Base-by-base conservation (phyloP, 805 yeast genomes). In the Ogataea philodendri region DNA sequence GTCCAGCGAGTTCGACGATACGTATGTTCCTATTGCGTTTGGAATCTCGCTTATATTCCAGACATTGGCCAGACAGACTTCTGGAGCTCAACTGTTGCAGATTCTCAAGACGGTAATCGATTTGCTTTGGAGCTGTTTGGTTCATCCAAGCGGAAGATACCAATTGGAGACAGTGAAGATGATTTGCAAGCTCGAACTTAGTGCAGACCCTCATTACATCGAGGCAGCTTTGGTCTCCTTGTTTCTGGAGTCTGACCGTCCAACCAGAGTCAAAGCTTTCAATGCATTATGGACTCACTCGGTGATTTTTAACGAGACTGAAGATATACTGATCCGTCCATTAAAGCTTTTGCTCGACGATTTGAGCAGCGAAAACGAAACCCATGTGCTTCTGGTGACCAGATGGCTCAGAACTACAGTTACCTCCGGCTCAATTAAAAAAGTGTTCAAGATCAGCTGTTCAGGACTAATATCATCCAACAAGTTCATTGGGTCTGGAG, bases 201-300 rank as follows among this genome's bases (percentile, higher is more conserved):
- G 69, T 13, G 67, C 73, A 16, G 75, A 76, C 9, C 51, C 70
- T 2, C 61, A 72, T 30, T 71, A 74, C 42, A 70, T 88, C 16
- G 95, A 88, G 49, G 90, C 95, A 1, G 83, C 86, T 0, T 44
- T 89, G 3, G 65, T 85, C 0, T 64, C 73, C 2, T 66, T 77
- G 30, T 68, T 85, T 19, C 51, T 79, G 9, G 53, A 67, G 4
- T 55, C 66, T 1, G 51, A 59, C 5, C 54, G 52, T 22, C 59
- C 69, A 14, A 59, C 67, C 11, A 66, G 78, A 41, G 57, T 81
- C 1, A 56, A 65, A 11, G 81, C 84, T 0, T 72, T 86, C 44
- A 69, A 76, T 32, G 69, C 76, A 7, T 54, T 89, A 5, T 90
- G 97, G 97, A 67, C 69, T 3, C 90, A 84, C 48, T 71, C 90